These are phyloP conservation scores for Leptographium wingfieldii DNA, from an alignment of 2,329 filamentous ascomycete genomes.

Conservation along the genomic window DNA sequence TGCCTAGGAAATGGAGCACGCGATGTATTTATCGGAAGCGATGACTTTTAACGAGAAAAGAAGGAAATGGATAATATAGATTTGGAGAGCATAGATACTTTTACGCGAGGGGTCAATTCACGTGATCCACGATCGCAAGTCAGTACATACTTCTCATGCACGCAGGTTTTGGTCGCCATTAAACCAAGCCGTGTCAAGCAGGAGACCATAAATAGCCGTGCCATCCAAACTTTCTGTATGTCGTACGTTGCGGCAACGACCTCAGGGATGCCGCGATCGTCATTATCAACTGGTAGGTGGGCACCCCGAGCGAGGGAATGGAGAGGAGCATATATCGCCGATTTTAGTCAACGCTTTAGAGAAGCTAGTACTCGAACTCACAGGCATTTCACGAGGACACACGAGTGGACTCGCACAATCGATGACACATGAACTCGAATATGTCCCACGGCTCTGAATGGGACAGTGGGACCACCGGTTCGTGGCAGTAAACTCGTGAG, in stretches of 20 bases:
- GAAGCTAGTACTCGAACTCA: background rate
- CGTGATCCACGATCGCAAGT: no score
- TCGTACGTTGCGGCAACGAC: slow-evolving; percentile 19
- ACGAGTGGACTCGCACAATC: no score
- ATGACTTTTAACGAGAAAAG: background rate
- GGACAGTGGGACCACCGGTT: background rate
- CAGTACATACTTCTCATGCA: no score
- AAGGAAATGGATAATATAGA: background rate
- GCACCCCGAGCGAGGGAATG: slow-evolving; percentile 17
- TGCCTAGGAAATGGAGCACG: background rate
- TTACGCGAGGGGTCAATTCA: no score
- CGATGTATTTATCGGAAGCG: background rate
- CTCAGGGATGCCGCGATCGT: slow-evolving; percentile 17
- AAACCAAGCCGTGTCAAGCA: slow-evolving; percentile 12
- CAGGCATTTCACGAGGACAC: no score
- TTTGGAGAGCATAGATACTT: no score
- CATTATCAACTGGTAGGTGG: slow-evolving; percentile 18
- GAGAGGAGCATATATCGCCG: slow-evolving; percentile 1
- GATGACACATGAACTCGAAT: no score
- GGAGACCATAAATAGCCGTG: slow-evolving; percentile 9
- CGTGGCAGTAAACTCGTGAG: background rate
- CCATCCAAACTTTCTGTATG: slow-evolving; percentile 10
- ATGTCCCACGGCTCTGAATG: background rate
- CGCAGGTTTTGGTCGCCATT: background rate
- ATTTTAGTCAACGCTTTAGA: background rate